A percentile compares a stretch with the other conserved stretches of the same genome.
Conservation (phyloP, 495 filamentous ascomycete species). For the Aspergillus ellipticus region DNA sequence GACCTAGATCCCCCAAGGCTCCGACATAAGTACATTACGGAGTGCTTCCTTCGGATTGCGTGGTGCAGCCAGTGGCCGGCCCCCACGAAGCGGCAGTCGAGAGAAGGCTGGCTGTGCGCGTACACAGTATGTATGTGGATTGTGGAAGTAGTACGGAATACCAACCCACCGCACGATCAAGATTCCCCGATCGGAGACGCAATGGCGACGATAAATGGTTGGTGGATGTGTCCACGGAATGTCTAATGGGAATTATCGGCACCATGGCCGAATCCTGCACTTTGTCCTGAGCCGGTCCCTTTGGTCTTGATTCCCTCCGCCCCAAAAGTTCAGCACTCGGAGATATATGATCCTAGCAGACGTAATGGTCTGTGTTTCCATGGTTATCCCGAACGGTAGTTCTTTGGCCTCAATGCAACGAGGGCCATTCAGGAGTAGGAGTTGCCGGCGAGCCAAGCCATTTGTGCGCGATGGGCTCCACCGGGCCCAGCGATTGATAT, state of each 20-base stretch:
- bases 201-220: background rate
- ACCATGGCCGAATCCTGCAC: background rate
- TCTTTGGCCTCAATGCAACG: conserved; percentile 9
- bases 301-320: background rate
- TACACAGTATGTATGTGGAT: no score
- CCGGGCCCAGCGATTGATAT: conserved; percentile 3
- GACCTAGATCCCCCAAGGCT: background rate
- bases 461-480: conserved; percentile 4
- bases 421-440: background rate
- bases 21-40: background rate
- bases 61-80: no score
- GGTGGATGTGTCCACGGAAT: background rate
- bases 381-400: conserved; percentile 13
- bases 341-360: background rate
- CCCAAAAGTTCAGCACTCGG: background rate
- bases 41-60: background rate
- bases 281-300: background rate
- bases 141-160: background rate
- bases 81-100: background rate
- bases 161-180: background rate
- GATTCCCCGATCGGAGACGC: background rate
- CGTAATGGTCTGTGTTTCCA: conserved; percentile 9
- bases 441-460: conserved; percentile 1
- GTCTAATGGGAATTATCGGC: background rate
- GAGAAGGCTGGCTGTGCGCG: background rate